A percentile compares a stretch with the other conserved stretches of the same genome.
Conservation (phyloP, 1,139 yeast species). For the Diutina scorzettiae region DNA sequence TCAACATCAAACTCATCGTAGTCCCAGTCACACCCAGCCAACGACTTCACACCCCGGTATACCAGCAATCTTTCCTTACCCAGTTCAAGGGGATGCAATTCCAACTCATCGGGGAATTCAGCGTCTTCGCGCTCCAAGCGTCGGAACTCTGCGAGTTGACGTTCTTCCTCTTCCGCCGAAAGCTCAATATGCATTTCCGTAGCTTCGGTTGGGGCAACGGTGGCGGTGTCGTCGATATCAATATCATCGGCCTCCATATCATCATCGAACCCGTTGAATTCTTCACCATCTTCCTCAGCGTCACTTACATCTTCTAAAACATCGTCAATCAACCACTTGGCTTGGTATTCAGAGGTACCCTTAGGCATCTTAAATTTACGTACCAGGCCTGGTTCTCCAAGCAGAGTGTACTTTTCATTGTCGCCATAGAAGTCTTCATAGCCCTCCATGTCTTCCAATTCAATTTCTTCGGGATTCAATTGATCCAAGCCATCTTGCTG, state of each 20-base stretch:
- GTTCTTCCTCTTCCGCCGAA: conserved; percentile 71
- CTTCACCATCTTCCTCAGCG: conserved; percentile 26
- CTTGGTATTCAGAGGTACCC: conserved; percentile 91
- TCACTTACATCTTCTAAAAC: conserved; percentile 37
- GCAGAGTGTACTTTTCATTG: conserved; percentile 20
- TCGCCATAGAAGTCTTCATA: conserved; percentile 32
- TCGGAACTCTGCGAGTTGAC: conserved; percentile 62
- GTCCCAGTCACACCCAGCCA: conserved; percentile 80
- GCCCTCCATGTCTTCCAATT: conserved; percentile 12
- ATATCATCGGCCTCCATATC: conserved; percentile 13
- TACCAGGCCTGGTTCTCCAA: conserved; percentile 9
- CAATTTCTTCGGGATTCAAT: conserved; percentile 44
- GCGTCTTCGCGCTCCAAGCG: conserved; percentile 67
- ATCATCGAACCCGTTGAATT: conserved; percentile 11
- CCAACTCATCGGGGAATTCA: conserved; percentile 94
- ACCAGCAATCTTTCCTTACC: conserved; percentile 65
- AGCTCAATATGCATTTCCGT: conserved; percentile 63
- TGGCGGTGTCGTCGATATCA: conserved; percentile 15
- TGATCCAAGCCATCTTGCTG: conserved; percentile 58
- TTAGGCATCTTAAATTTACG: conserved; percentile 46
- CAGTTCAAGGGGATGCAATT: conserved; percentile 61
- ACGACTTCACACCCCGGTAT: conserved; percentile 78
- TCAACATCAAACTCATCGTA: conserved; percentile 68
- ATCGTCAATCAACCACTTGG: conserved; percentile 75
- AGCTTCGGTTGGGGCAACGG: conserved; percentile 33